These are phyloP conservation scores for Edaphochlamys debaryana DNA, from an alignment of 139 green algal genomes.

Conservation along the genomic window DNA sequence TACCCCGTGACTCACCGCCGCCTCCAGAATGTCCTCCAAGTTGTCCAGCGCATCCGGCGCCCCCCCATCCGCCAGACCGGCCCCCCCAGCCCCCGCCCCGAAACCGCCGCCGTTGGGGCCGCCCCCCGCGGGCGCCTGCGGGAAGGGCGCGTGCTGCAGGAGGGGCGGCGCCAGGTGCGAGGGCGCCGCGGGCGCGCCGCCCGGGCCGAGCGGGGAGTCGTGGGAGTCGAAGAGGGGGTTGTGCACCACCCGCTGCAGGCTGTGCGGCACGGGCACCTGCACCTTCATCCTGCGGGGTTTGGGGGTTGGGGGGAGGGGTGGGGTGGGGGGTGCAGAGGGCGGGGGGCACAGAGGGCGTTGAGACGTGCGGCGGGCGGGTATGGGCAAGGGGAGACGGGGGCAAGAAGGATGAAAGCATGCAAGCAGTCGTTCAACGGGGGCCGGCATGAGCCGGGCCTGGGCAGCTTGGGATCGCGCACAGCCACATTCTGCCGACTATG, in stretches of 20 bases:
- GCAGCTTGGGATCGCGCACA: too few relatives aligned
- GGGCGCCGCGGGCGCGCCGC: too few relatives aligned
- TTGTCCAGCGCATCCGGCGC: slow-evolving; percentile 1
- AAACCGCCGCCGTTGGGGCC: not conserved
- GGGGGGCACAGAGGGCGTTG: too few relatives aligned
- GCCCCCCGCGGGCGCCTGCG: not conserved
- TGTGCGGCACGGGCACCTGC: slow-evolving; percentile 16
- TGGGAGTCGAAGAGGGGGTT: slow-evolving; percentile 16
- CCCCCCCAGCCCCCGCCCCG: not conserved
- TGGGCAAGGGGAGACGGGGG: too few relatives aligned
- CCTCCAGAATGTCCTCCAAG: slow-evolving; percentile 24
- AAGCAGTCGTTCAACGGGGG: too few relatives aligned
- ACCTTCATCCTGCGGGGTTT: slow-evolving; percentile 31
- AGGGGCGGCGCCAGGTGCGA: too few relatives aligned
- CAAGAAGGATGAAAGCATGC: too few relatives aligned
- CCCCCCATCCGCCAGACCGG: not conserved
- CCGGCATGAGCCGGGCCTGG: too few relatives aligned
- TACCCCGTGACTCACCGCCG: not conserved
- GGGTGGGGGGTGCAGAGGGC: too few relatives aligned
- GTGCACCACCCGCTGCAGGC: slow-evolving; percentile 13
- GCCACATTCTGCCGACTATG: too few relatives aligned
- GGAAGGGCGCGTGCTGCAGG: not conserved
- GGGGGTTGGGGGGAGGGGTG: not conserved
- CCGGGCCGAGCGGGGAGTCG: too few relatives aligned
- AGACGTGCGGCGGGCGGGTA: too few relatives aligned